Evolutionary conservation across 2,329 filamentous ascomycete genomes (phyloP).

Genomic region (Tolypocladium pustulatum): DNA sequence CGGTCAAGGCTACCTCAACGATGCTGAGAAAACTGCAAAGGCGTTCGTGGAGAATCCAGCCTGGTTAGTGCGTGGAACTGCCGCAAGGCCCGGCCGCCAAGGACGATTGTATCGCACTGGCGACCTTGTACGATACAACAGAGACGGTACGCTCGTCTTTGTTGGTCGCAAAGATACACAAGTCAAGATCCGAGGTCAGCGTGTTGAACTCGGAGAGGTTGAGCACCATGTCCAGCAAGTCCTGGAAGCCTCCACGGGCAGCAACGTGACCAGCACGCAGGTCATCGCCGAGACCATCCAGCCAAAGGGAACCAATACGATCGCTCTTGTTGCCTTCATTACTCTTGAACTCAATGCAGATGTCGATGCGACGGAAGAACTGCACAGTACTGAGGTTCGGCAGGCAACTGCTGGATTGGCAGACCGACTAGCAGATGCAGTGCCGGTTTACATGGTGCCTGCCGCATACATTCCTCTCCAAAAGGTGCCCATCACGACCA

Average conservation of each 20-base stretch:
- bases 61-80: constrained; percentile 2
- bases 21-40: constrained; percentile 8
- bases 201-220: constrained; percentile 30
- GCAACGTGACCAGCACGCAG: not conserved
- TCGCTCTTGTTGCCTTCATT: constrained; percentile 7
- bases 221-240: constrained; percentile 6
- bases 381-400: not conserved
- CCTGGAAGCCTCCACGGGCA: not conserved
- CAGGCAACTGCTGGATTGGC: not conserved
- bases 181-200: constrained; percentile 44
- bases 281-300: constrained; percentile 5
- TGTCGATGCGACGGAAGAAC: not conserved
- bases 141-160: constrained; percentile 23
- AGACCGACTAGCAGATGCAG: constrained; percentile 1
- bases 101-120: constrained; percentile 32
- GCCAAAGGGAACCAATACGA: constrained; percentile 1
- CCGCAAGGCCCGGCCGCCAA: not conserved
- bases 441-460: constrained; percentile 10
- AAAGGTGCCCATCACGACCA: constrained; percentile 5
- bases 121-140: constrained; percentile 31
- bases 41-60: constrained; percentile 10
- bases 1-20: constrained; percentile 9
- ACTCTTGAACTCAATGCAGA: not conserved
- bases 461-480: constrained; percentile 5
- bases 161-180: constrained; percentile 42